phyloP scores from a whole-genome alignment of 495 filamentous ascomycete genomes.

The Xylaria curta region DNA sequence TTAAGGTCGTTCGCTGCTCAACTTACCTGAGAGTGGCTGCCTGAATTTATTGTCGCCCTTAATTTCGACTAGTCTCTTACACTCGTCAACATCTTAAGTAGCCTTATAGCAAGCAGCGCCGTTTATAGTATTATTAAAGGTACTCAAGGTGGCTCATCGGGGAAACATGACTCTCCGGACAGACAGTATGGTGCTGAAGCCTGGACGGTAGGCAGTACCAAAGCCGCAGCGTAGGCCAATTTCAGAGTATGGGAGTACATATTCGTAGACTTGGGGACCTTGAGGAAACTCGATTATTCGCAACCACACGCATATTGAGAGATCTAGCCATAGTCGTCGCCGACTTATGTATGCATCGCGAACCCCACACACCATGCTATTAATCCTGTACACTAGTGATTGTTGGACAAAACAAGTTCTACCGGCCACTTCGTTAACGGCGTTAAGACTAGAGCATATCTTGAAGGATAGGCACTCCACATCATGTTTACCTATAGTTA shows the following conservation, averaged over 20 bases:
- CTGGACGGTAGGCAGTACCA: not conserved
- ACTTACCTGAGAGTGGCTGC: conserved; percentile 4
- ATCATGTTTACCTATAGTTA: not conserved
- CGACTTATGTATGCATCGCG: not conserved
- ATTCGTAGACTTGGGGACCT: not conserved
- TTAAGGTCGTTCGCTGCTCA: not conserved
- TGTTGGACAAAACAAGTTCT: not conserved
- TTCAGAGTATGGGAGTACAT: conserved; percentile 1
- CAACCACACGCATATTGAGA: not conserved
- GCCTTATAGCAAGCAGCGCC: conserved; percentile 56
- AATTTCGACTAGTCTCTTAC: conserved; percentile 10
- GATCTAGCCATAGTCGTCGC: not conserved
- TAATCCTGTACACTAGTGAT: not conserved
- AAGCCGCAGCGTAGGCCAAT: not conserved
- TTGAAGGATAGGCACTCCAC: not conserved
- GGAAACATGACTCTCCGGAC: conserved; percentile 51
- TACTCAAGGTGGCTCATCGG: conserved; percentile 40
- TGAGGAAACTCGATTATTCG: not conserved
- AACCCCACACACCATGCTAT: not conserved
- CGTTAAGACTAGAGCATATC: not conserved
- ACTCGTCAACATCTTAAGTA: conserved; percentile 27
- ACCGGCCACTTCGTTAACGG: not conserved
- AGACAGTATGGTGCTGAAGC: conserved; percentile 31
- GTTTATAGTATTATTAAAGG: conserved; percentile 49
- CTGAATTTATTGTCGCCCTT: conserved; percentile 7